Evolutionary conservation across 768 basidiomycete species (phyloP).

Genomic region (Collybiopsis confluens): DNA sequence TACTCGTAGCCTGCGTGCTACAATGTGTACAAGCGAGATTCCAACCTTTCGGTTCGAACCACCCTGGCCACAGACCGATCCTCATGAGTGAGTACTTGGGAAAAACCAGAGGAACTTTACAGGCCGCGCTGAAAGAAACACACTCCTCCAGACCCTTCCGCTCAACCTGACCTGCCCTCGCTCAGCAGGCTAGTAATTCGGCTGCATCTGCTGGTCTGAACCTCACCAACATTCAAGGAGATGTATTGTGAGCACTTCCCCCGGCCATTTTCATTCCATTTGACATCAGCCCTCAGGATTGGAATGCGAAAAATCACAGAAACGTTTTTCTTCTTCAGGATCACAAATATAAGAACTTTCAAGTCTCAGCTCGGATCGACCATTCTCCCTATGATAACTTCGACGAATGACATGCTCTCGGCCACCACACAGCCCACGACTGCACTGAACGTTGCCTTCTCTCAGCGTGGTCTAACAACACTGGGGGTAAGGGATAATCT

Average conservation of each 20-base stretch:
- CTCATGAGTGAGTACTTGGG: not conserved
- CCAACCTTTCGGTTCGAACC: not conserved
- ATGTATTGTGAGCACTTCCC: constrained; percentile 13
- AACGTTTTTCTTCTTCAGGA: constrained; percentile 20
- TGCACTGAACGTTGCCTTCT: constrained; percentile 1
- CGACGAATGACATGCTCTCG: not conserved
- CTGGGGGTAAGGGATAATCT: not conserved
- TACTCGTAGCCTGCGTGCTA: not conserved
- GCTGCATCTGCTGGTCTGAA: constrained; percentile 11
- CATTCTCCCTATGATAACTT: constrained; percentile 1
- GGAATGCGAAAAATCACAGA: constrained; percentile 20
- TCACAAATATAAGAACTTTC: constrained; percentile 14
- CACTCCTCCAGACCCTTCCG: not conserved
- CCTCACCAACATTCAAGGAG: constrained; percentile 17
- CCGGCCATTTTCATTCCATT: not conserved
- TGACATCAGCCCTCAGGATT: constrained; percentile 7
- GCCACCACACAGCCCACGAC: not conserved
- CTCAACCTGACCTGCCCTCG: not conserved
- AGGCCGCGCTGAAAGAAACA: not conserved
- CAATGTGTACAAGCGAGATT: not conserved
- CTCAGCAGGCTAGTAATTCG: not conserved
- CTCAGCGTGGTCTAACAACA: not conserved
- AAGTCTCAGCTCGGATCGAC: constrained; percentile 10
- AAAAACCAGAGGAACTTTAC: too few species aligned
- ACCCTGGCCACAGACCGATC: not conserved